Evolutionary conservation across 208 protist genomes (phyloP).

Genomic region (Trypanosomatidae sp.): DNA sequence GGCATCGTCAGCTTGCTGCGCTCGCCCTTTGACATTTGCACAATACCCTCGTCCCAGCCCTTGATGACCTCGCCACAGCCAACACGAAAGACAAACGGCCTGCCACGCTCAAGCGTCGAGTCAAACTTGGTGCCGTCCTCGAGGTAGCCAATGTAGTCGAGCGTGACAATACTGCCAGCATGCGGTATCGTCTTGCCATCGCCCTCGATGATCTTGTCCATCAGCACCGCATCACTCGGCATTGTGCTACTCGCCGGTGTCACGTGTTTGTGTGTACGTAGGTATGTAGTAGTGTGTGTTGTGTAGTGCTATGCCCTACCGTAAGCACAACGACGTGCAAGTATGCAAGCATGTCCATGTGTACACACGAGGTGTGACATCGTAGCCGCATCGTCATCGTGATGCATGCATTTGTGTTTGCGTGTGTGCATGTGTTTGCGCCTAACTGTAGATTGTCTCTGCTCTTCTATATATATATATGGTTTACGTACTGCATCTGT

Average conservation of each 20-base stretch:
- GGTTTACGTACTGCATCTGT: no score
- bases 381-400: no score
- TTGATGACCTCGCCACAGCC: slow-evolving; percentile 88
- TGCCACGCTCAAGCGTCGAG: slow-evolving; percentile 73
- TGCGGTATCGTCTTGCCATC: slow-evolving; percentile 86
- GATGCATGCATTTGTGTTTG: no score
- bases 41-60: slow-evolving; percentile 91
- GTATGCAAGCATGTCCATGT: no score
- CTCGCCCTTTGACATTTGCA: slow-evolving; percentile 90
- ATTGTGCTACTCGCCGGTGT: slow-evolving; percentile 8
- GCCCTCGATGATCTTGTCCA: slow-evolving; percentile 89
- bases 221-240: slow-evolving; percentile 57
- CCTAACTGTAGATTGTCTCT: no score
- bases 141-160: slow-evolving; percentile 79
- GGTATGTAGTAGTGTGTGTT: background rate
- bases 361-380: no score
- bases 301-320: background rate
- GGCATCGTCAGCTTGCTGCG: slow-evolving; percentile 87
- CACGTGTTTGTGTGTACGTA: background rate
- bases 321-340: background rate
- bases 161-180: slow-evolving; percentile 72
- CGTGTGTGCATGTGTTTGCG: no score
- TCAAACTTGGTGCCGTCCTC: slow-evolving; percentile 83
- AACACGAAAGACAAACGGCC: slow-evolving; percentile 88
- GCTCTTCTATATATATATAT: no score